Percentiles rank a stretch among this genome's conserved stretches.
phyloP scores from a whole-genome alignment of 257 asterid genomes.

The Asclepias syriaca region DNA sequence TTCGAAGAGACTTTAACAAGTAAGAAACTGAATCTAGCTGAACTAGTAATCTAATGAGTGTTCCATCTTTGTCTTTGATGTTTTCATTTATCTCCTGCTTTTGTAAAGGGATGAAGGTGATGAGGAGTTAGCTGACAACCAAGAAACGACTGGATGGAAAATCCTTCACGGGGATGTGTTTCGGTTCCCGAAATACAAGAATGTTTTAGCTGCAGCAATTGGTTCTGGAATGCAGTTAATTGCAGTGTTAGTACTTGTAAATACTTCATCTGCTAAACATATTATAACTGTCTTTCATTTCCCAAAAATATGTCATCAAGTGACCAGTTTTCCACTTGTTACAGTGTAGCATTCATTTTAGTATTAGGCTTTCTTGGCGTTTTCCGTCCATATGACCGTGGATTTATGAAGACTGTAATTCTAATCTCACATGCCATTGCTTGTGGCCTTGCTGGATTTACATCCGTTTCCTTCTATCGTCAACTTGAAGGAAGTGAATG shows the following conservation, averaged over 20 bases:
- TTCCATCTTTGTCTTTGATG: neutral
- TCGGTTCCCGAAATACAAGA: conserved; percentile 9
- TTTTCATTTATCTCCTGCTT: neutral
- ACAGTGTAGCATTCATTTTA: neutral
- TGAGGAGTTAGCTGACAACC: neutral
- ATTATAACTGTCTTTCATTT: neutral
- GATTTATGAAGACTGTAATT: conserved; percentile 14
- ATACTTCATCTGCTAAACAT: neutral
- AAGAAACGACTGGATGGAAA: conserved; percentile 13
- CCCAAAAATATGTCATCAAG: neutral
- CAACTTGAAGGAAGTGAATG: conserved; percentile 22
- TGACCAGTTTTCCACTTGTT: neutral
- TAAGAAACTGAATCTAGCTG: neutral
- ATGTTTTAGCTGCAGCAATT: conserved; percentile 13
- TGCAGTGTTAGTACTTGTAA: neutral
- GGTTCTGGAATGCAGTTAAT: conserved; percentile 17
- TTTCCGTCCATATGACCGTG: conserved; percentile 12
- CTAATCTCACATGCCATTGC: conserved; percentile 17
- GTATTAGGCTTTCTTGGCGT: conserved; percentile 1
- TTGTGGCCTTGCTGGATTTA: conserved; percentile 17
- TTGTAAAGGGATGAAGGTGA: conserved; percentile 5
- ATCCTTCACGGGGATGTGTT: conserved; percentile 13
- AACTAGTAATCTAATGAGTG: neutral
- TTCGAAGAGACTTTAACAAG: conserved; percentile 11
- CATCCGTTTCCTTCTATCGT: conserved; percentile 17